These are phyloP conservation scores for Kockiozyma suomiensis DNA, from an alignment of 805 yeast genomes.

Conservation along the genomic window DNA sequence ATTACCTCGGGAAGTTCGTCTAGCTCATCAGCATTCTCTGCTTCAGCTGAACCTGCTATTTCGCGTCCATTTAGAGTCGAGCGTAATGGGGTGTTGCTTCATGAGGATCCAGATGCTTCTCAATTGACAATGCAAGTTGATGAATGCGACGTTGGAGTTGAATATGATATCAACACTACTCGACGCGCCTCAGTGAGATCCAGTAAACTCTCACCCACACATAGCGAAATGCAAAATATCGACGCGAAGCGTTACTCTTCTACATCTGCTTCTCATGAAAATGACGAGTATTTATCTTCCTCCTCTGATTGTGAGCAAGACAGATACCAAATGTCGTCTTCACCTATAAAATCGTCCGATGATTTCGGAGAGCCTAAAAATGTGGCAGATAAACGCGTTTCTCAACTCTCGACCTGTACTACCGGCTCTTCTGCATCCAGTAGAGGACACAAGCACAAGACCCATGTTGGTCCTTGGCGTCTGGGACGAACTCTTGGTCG, in stretches of 20 bases:
- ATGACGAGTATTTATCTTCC: background rate
- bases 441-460: conserved; percentile 50
- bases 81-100: conserved; percentile 4
- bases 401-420: conserved; percentile 49
- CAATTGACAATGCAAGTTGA: background rate
- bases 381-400: conserved; percentile 47
- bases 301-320: conserved; percentile 3
- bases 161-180: background rate
- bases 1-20: conserved; percentile 9
- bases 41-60: background rate
- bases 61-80: conserved; percentile 15
- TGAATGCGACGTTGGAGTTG: background rate
- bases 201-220: background rate
- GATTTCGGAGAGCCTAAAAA: conserved; percentile 39
- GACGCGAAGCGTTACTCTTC: background rate
- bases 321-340: background rate
- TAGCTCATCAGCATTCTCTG: background rate
- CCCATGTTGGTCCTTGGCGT: conserved; percentile 93
- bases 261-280: background rate
- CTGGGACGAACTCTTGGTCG: conserved; percentile 91
- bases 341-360: background rate
- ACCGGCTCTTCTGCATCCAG: conserved; percentile 48
- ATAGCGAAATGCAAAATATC: background rate
- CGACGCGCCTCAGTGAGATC: conserved; percentile 10
- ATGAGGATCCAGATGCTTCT: background rate